Percentiles rank a stretch among this genome's conserved stretches.
Evolutionary conservation across 2,329 filamentous ascomycete genomes (phyloP).

Genomic region (Sclerotinia nivalis): DNA sequence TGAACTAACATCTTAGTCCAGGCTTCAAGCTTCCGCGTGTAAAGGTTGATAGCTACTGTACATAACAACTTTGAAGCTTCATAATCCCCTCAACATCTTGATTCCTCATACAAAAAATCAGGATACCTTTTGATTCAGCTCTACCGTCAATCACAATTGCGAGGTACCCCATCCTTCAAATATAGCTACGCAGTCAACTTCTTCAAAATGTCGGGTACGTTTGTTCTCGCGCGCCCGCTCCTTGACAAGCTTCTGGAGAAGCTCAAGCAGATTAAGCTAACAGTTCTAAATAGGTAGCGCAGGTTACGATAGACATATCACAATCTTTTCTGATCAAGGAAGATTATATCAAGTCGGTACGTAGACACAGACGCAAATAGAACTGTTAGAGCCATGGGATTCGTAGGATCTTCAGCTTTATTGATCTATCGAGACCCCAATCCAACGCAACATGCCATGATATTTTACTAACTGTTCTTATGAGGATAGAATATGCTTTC

Average conservation of each 20-base stretch:
- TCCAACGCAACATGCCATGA: constrained; percentile 18
- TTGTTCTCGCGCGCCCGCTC: constrained; percentile 24
- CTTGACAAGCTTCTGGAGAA: constrained; percentile 20
- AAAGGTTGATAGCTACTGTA: constrained; percentile 16
- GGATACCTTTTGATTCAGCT: neutral
- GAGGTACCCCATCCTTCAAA: constrained; percentile 2
- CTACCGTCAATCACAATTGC: neutral
- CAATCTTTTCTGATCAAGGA: constrained; percentile 99
- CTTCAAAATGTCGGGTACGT: constrained; percentile 45
- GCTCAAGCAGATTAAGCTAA: constrained; percentile 33
- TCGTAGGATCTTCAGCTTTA: constrained; percentile 25
- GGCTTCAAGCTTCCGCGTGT: constrained; percentile 26
- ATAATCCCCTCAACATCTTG: neutral
- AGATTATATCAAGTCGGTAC: constrained; percentile 98
- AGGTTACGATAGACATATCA: constrained; percentile 98
- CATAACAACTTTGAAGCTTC: constrained; percentile 22
- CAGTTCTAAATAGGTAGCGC: constrained; percentile 62
- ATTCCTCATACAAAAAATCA: neutral
- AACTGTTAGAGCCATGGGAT: constrained; percentile 23
- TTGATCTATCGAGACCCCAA: constrained; percentile 19
- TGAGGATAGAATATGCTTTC: constrained; percentile 90
- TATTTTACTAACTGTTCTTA: constrained; percentile 10
- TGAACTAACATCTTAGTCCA: constrained; percentile 18
- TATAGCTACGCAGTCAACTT: neutral
- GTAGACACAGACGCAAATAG: constrained; percentile 44